These are phyloP conservation scores for Apiospora sp. DNA, from an alignment of 2,329 filamentous ascomycete species.

Conservation along the genomic window DNA sequence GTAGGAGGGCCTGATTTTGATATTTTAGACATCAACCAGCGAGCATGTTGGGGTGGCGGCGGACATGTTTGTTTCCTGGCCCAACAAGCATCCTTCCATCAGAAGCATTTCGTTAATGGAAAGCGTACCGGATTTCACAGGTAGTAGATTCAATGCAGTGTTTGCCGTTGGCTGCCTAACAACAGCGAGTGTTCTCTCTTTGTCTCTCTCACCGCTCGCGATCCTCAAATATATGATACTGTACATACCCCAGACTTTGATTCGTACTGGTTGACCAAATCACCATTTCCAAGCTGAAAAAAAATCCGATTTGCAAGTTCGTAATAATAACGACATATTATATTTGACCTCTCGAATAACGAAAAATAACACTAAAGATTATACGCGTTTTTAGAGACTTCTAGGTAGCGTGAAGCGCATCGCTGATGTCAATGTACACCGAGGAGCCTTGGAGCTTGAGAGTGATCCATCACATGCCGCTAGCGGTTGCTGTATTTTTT, in stretches of 20 bases:
- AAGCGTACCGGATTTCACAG: background rate
- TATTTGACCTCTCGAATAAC: no score
- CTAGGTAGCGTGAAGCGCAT: no score
- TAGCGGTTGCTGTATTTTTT: background rate
- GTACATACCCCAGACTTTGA: no score
- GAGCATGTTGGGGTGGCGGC: background rate
- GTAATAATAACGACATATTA: no score
- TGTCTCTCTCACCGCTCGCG: background rate
- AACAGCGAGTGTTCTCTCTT: background rate
- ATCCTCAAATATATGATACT: no score
- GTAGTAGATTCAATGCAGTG: background rate
- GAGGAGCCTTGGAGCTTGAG: no score
- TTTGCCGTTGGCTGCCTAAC: background rate
- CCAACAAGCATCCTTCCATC: background rate
- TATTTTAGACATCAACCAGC: constrained; percentile 1
- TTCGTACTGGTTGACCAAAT: no score
- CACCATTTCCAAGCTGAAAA: no score
- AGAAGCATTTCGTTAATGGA: background rate
- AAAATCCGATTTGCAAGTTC: no score
- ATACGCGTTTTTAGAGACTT: no score
- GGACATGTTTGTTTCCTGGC: background rate
- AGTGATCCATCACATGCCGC: background rate
- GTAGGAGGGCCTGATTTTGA: constrained; percentile 2
- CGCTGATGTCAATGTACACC: no score
- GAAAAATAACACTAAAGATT: no score